A percentile compares a stretch with the other conserved stretches of the same genome.
phyloP scores from a whole-genome alignment of 768 basidiomycete species.

The Saitozyma podzolica region DNA sequence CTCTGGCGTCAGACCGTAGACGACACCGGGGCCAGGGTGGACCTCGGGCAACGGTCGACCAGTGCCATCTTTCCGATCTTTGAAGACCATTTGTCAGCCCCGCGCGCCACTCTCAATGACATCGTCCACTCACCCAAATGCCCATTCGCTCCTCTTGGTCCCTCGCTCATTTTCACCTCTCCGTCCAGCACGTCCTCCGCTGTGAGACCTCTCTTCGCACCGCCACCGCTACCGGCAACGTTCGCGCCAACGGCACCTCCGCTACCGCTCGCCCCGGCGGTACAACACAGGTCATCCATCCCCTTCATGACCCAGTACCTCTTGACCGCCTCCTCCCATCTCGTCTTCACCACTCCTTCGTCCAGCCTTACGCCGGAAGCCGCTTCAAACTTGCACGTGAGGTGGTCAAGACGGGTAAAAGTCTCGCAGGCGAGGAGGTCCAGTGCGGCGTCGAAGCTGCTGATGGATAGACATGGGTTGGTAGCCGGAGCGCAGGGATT shows the following conservation, averaged over 20 bases:
- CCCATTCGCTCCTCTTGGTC: neutral
- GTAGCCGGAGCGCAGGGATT: constrained; percentile 11
- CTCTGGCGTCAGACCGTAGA: constrained; percentile 18
- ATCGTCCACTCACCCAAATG: neutral
- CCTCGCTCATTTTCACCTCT: constrained; percentile 7
- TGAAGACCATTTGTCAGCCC: neutral
- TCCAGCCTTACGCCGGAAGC: constrained; percentile 34
- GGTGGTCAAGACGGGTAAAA: constrained; percentile 28
- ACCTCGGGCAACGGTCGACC: constrained; percentile 18
- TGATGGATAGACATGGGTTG: constrained; percentile 16
- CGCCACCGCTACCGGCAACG: neutral
- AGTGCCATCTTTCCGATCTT: constrained; percentile 4
- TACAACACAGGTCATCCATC: constrained; percentile 37
- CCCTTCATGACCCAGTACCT: constrained; percentile 43
- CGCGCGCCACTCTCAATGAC: neutral
- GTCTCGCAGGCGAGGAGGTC: constrained; percentile 46
- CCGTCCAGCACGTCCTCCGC: constrained; percentile 2
- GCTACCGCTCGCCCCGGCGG: constrained; percentile 10
- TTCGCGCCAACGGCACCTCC: constrained; percentile 2
- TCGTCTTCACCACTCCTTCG: constrained; percentile 24
- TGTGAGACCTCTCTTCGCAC: constrained; percentile 3
- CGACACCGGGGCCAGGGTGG: constrained; percentile 27
- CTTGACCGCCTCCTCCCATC: constrained; percentile 47
- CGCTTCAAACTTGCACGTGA: constrained; percentile 31
- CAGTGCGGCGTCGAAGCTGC: constrained; percentile 44